Base-by-base conservation (phyloP, 345 rosid species). In the Citrus mangshanensis region DNA sequence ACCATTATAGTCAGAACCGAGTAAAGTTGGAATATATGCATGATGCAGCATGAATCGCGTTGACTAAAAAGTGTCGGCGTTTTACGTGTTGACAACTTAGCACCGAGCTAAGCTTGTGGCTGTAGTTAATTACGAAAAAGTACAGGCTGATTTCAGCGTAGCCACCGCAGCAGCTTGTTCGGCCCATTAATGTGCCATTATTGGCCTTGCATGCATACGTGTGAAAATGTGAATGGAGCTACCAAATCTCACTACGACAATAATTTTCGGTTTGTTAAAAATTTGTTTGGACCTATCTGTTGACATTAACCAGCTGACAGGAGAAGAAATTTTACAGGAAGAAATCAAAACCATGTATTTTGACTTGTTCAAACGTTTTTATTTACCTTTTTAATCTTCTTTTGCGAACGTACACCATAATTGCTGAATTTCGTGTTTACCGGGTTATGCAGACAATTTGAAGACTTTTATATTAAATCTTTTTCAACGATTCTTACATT, bases 21-120 rank as follows among this genome's bases (percentile, higher is more conserved):
- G 32, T 62, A 12, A 30, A 25, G 12, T 46, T 22, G 42, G 12
- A 25, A 34, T 34, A 34, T 7, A 13, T 2, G 42, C n/a, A 0
- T 16, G 18, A 13, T 0, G 25, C 60, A 68, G 28, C 79, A 27
- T 77, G 79, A 56, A 77, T 56, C 74, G 58, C 74, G 74, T 58
- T 68, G 68, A 67, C 65, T n/a, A 13, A 16, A 56, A 19, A 49
- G 68, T 58, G 68, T 25, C 64, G 7, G 28, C 62, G 32, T 49
- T 13, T 22, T 65, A 8, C 65, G 54, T 76, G 79, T 76, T 66
- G 73, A 67, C 65, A 55, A 24, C 6, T 0, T 2, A 42, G 51
- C 14, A 8, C 35, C 14, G 0, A 8, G 19, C 32, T 9, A n/a
- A 24, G 19, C 55, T 9, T 28, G 70, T 74, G 77, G 58, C 37